A percentile compares a stretch with the other conserved stretches of the same genome.
phyloP scores from a whole-genome alignment of 169 alveolate species.

The Cryptosporidium sp. region DNA sequence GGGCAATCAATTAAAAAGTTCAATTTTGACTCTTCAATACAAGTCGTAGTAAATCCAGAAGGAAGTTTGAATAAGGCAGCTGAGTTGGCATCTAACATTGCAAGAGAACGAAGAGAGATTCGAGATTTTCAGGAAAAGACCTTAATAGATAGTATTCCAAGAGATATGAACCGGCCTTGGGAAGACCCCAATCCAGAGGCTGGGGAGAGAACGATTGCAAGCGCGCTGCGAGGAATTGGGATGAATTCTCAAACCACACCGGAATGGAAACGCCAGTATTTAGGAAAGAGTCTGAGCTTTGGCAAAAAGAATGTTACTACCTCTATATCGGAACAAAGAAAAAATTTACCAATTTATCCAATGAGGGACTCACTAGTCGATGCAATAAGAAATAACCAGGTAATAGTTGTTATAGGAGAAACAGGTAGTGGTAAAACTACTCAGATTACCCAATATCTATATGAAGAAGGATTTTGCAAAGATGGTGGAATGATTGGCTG shows the following conservation, averaged over 20 bases:
- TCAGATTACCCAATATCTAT: constrained; percentile 95
- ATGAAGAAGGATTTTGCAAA: constrained; percentile 92
- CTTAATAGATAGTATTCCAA: constrained; percentile 87
- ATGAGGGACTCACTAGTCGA: constrained; percentile 91
- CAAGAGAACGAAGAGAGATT: constrained; percentile 89
- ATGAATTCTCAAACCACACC: constrained; percentile 85
- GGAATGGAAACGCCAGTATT: constrained; percentile 90
- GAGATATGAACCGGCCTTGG: constrained; percentile 90
- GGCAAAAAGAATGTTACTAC: constrained; percentile 81
- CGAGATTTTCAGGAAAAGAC: constrained; percentile 88
- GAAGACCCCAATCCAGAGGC: constrained; percentile 92
- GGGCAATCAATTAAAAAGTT: constrained; percentile 94
- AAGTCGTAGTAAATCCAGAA: constrained; percentile 92
- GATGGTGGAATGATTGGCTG: constrained; percentile 94
- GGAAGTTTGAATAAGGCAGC: constrained; percentile 95
- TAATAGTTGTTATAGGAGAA: constrained; percentile 98
- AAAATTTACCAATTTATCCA: constrained; percentile 94
- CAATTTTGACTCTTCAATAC: constrained; percentile 84
- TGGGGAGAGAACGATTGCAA: constrained; percentile 91
- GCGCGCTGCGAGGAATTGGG: constrained; percentile 82
- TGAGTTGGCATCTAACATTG: constrained; percentile 84
- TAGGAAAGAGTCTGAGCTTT: constrained; percentile 83
- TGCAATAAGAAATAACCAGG: constrained; percentile 91
- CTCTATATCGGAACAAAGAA: constrained; percentile 93
- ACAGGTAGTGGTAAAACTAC: constrained; percentile 99